Percentiles rank a stretch among this genome's conserved stretches.
Evolutionary conservation across 495 filamentous ascomycete genomes (phyloP).

Genomic region (Darksidea phi): DNA sequence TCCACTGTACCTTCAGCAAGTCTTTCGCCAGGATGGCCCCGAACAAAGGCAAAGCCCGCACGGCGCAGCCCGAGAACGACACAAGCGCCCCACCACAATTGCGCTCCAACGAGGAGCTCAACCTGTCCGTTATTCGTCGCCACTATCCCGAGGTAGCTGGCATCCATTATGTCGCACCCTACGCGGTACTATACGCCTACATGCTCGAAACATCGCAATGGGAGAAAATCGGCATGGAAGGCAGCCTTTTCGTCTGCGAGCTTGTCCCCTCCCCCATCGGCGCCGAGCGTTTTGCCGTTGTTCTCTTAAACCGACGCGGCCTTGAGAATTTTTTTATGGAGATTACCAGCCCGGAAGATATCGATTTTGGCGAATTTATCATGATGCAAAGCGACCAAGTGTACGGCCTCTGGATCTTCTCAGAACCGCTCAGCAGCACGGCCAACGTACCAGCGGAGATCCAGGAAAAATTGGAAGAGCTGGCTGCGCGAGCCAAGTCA

Average conservation of each 20-base stretch:
- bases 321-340: slow-evolving; percentile 59
- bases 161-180: slow-evolving; percentile 73
- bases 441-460: slow-evolving; percentile 52
- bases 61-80: slow-evolving; percentile 60
- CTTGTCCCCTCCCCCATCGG: slow-evolving; percentile 42
- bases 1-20: not conserved
- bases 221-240: slow-evolving; percentile 77
- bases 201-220: slow-evolving; percentile 58
- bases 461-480: slow-evolving; percentile 55
- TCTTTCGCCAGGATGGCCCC: slow-evolving; percentile 26
- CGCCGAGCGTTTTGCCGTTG: slow-evolving; percentile 57
- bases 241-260: slow-evolving; percentile 77
- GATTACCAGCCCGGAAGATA: slow-evolving; percentile 43
- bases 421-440: slow-evolving; percentile 56
- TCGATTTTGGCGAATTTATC: slow-evolving; percentile 50
- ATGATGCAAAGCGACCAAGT: slow-evolving; percentile 50
- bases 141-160: slow-evolving; percentile 65
- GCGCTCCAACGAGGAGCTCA: slow-evolving; percentile 76
- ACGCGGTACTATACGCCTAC: slow-evolving; percentile 78
- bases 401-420: slow-evolving; percentile 66
- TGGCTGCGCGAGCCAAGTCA: slow-evolving; percentile 52
- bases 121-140: slow-evolving; percentile 72
- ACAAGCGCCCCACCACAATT: slow-evolving; percentile 53
- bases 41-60: slow-evolving; percentile 32
- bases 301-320: slow-evolving; percentile 61